Percentiles rank a stretch among this genome's conserved stretches.
Evolutionary conservation across 2,329 filamentous ascomycete species (phyloP).

Genomic region (Penicillium sclerotiorum): DNA sequence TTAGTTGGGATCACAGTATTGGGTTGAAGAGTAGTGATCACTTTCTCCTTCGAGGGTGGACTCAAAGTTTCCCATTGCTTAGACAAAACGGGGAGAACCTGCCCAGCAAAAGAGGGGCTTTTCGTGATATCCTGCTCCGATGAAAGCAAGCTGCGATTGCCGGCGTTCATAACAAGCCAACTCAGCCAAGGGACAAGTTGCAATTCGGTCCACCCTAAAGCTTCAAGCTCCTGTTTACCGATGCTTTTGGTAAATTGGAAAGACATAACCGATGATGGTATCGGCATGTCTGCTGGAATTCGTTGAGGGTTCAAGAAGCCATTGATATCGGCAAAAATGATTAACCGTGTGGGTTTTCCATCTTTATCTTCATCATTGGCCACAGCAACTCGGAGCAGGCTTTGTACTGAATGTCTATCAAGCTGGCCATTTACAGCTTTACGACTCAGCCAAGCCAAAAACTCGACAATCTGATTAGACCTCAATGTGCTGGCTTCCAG

Average conservation of each 20-base stretch:
- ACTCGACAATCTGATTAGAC: slow-evolving; percentile 75
- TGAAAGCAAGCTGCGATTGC: slow-evolving; percentile 58
- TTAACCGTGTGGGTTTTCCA: slow-evolving; percentile 66
- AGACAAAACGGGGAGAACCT: slow-evolving; percentile 77
- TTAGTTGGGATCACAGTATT: slow-evolving; percentile 86
- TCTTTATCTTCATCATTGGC: slow-evolving; percentile 60
- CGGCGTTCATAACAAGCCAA: slow-evolving; percentile 71
- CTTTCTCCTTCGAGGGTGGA: slow-evolving; percentile 63
- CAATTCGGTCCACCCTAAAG: slow-evolving; percentile 82
- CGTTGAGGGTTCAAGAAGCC: slow-evolving; percentile 75
- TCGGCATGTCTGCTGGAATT: slow-evolving; percentile 78
- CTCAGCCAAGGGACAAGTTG: slow-evolving; percentile 83
- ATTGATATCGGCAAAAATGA: slow-evolving; percentile 74
- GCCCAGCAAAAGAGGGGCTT: slow-evolving; percentile 72
- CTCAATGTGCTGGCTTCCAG: slow-evolving; percentile 79
- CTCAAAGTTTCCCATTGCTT: slow-evolving; percentile 88
- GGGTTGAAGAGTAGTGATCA: slow-evolving; percentile 66
- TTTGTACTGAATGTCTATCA: slow-evolving; percentile 66
- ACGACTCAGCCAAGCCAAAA: slow-evolving; percentile 79
- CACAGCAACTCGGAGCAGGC: slow-evolving; percentile 72
- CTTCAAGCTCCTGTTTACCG: slow-evolving; percentile 68
- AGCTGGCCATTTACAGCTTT: slow-evolving; percentile 74
- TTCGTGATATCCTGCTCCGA: slow-evolving; percentile 70
- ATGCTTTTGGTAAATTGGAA: slow-evolving; percentile 77
- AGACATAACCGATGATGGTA: slow-evolving; percentile 80